Evolutionary conservation across 139 green algal genomes (phyloP), one percentile per base, ranked within the genome.

Genomic region (Edaphochlamys debaryana): DNA sequence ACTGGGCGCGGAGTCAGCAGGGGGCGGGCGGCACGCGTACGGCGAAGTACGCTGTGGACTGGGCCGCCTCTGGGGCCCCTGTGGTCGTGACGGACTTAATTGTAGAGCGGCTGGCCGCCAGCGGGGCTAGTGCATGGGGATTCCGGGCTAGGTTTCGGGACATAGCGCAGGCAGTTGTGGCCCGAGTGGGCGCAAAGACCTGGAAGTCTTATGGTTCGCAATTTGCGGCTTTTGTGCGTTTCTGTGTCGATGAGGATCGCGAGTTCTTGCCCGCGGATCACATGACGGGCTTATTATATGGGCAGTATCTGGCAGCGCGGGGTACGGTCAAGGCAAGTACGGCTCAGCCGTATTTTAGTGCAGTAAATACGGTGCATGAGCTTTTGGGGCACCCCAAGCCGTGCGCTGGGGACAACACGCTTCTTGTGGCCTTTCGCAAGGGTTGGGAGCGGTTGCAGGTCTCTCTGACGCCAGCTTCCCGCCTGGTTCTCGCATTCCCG

Each of bases 311-410:
- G 37, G 74, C 74, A 19, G 58, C 58, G 13, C 36, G 34, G 41
- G 74, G 74, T 32, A 60, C 74, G 29, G 58, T 80, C 4, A 29
- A 80, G 38, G 74, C 74, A 0, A 13, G 58, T 30, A 70, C 74
- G 25, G 56, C 40, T 15, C 74, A 70, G 58, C 74, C 74, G 41
- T 80, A 80, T 48, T 80, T 80, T 22, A 70, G 58, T n/a, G 74
- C 74, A 23, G 38, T 80, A 0, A 70, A 80, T 27, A 80, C 74
- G 34, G 30, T 60, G 32, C 74, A 80, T 80, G 74, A 80, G 5
- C 23, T 80, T 17, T 22, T 80, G 5, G 74, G 74, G 4, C 52
- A 34, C 19, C 36, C 58, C 32, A 80, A 80, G 58, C 73, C 73
- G 36, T 80, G 73, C 29, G 37, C 9, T 4, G 73, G 73, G 1